Conservation (phyloP, 1,284 basidiomycete genomes). For the Tilletia horrida region DNA sequence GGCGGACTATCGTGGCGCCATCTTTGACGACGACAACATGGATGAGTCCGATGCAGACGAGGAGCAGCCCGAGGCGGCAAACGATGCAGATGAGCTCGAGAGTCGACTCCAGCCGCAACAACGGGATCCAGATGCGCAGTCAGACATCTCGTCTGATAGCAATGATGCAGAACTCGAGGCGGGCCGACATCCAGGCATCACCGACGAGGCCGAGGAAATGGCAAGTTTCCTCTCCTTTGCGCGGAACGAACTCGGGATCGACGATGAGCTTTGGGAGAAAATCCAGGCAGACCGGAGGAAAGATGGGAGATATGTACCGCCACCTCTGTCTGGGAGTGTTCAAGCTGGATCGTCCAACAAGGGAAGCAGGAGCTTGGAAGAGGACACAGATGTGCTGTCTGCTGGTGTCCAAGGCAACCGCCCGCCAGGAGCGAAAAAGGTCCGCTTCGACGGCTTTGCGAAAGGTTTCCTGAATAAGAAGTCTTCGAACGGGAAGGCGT, state of each 20-base stretch:
- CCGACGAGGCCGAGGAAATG: conserved; percentile 9
- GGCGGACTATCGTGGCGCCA: not conserved
- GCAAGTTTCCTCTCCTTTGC: conserved; percentile 5
- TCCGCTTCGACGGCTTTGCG: conserved; percentile 6
- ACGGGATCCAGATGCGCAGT: not conserved
- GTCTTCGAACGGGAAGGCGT: not conserved
- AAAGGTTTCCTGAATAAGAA: conserved; percentile 11
- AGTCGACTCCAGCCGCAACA: not conserved
- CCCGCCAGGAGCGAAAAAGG: not conserved
- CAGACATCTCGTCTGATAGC: not conserved
- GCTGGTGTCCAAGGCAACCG: too few relatives aligned
- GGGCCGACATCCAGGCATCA: not conserved
- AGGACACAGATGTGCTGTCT: too few relatives aligned
- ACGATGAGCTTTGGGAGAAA: not conserved
- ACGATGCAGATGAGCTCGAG: not conserved
- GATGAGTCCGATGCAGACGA: not conserved
- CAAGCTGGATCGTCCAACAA: too few relatives aligned
- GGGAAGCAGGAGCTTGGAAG: too few relatives aligned
- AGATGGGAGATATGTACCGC: not conserved
- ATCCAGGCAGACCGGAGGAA: conserved; percentile 7
- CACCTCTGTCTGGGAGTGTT: not conserved
- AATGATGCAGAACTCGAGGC: not conserved
- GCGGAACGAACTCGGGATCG: conserved; percentile 1
- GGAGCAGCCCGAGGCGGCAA: not conserved
- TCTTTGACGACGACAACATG: conserved; percentile 3